Evolutionary conservation across 805 yeast genomes (phyloP).

Genomic region (Metschnikowia similis): DNA sequence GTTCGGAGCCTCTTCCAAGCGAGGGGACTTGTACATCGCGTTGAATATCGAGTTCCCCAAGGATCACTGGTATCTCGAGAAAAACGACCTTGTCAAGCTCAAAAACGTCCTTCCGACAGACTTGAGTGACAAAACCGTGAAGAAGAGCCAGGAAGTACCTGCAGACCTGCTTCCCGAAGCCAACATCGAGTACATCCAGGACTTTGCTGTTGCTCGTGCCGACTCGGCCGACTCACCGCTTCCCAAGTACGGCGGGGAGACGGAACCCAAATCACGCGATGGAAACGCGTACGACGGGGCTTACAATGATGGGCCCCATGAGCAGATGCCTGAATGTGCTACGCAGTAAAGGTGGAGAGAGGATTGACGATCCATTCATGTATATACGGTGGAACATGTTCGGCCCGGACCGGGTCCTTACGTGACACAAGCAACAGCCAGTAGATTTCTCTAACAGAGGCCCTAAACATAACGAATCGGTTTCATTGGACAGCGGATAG

Average conservation of each 20-base stretch:
- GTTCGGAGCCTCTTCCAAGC: constrained; percentile 21
- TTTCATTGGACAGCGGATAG: too few species aligned
- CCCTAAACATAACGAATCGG: too few species aligned
- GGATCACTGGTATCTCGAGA: constrained; percentile 81
- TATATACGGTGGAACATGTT: neutral
- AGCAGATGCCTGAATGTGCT: constrained; percentile 32
- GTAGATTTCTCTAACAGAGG: too few species aligned
- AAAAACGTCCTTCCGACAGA: constrained; percentile 51
- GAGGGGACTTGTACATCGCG: constrained; percentile 69
- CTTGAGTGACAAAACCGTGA: constrained; percentile 16
- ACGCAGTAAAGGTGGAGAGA: constrained; percentile 18
- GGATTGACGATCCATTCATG: neutral
- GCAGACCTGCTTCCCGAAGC: constrained; percentile 30
- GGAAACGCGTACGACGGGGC: constrained; percentile 13
- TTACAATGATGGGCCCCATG: constrained; percentile 14
- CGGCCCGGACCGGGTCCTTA: neutral
- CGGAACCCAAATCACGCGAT: neutral
- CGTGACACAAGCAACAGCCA: neutral
- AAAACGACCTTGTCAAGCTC: constrained; percentile 54
- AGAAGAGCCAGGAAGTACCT: constrained; percentile 22
- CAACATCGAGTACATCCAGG: constrained; percentile 34
- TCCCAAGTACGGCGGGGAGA: constrained; percentile 27
- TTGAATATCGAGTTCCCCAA: constrained; percentile 77
- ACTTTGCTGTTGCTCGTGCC: constrained; percentile 25
- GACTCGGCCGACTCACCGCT: constrained; percentile 15